These are phyloP conservation scores for Tetradesmus obliquus DNA, from an alignment of 139 green algal species.

Conservation along the genomic window DNA sequence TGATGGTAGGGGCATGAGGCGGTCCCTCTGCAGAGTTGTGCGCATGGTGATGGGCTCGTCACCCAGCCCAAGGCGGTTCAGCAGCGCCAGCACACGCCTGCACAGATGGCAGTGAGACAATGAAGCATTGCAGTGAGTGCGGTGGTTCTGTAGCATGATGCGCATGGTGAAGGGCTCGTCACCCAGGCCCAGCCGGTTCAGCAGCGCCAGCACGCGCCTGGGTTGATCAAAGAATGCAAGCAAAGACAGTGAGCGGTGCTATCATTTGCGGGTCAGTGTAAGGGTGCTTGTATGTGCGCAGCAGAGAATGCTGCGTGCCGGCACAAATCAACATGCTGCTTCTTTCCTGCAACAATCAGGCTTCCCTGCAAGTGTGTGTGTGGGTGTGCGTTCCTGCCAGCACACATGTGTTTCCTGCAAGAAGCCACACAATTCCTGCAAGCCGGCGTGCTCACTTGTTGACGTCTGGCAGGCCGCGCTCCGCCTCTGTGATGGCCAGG, in stretches of 20 bases:
- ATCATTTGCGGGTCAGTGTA: too few species aligned
- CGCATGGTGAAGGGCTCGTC: constrained; percentile 87
- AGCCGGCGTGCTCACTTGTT: constrained; percentile 80
- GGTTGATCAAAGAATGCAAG: too few species aligned
- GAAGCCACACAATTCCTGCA: constrained; percentile 44
- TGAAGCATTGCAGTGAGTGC: too few species aligned
- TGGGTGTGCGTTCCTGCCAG: not conserved
- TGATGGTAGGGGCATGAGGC: too few species aligned
- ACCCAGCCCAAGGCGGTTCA: constrained; percentile 78
- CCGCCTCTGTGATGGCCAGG: constrained; percentile 96
- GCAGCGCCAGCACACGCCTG: constrained; percentile 67
- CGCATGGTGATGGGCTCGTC: constrained; percentile 87
- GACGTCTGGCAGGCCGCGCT: constrained; percentile 94
- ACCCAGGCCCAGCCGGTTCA: constrained; percentile 78
- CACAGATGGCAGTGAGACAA: too few species aligned
- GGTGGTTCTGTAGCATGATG: constrained; percentile 79
- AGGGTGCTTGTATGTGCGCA: too few species aligned
- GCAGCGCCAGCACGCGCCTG: constrained; percentile 66
- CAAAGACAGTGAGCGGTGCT: too few species aligned
- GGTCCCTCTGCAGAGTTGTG: constrained; percentile 80
- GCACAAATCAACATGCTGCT: not conserved
- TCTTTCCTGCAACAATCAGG: not conserved
- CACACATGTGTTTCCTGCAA: not conserved
- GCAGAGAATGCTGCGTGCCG: too few species aligned
- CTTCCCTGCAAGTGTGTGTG: not conserved